phyloP scores from a whole-genome alignment of 306 rosid genomes.

The Fragaria ananassa region DNA sequence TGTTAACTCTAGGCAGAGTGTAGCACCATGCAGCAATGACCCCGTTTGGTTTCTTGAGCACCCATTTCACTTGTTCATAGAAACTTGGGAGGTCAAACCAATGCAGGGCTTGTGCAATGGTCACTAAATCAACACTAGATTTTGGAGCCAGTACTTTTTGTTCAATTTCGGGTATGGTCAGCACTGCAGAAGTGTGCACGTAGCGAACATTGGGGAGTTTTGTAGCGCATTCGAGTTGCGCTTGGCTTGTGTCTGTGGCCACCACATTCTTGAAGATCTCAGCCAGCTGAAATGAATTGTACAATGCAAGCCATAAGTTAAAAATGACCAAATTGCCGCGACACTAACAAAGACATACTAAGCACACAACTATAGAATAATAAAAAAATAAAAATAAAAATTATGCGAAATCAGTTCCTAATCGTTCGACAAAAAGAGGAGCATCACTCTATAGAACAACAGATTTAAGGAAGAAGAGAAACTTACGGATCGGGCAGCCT shows the following conservation, averaged over 20 bases:
- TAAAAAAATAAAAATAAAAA: neutral
- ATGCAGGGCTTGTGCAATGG: slow-evolving; percentile 71
- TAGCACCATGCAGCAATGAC: slow-evolving; percentile 78
- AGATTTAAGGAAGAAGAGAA: neutral
- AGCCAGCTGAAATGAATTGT: slow-evolving; percentile 43
- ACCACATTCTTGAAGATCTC: slow-evolving; percentile 53
- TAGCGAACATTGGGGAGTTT: slow-evolving; percentile 57
- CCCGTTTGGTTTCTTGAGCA: slow-evolving; percentile 69
- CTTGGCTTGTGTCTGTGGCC: slow-evolving; percentile 67
- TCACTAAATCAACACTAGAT: slow-evolving; percentile 59
- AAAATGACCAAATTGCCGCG: neutral
- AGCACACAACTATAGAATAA: neutral
- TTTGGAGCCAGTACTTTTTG: slow-evolving; percentile 33
- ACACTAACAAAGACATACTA: neutral
- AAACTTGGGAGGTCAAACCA: slow-evolving; percentile 67
- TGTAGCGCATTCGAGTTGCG: slow-evolving; percentile 51
- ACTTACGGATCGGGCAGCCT: slow-evolving; percentile 67
- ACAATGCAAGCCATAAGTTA: neutral
- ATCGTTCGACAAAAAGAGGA: neutral
- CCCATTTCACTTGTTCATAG: slow-evolving; percentile 51
- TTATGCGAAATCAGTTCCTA: neutral
- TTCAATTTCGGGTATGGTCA: slow-evolving; percentile 51
- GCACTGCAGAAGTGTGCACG: slow-evolving; percentile 44
- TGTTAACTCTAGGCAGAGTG: slow-evolving; percentile 45
- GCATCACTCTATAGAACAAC: neutral